Conservation (phyloP, 805 yeast species). For the Danielia reshetovae region DNA sequence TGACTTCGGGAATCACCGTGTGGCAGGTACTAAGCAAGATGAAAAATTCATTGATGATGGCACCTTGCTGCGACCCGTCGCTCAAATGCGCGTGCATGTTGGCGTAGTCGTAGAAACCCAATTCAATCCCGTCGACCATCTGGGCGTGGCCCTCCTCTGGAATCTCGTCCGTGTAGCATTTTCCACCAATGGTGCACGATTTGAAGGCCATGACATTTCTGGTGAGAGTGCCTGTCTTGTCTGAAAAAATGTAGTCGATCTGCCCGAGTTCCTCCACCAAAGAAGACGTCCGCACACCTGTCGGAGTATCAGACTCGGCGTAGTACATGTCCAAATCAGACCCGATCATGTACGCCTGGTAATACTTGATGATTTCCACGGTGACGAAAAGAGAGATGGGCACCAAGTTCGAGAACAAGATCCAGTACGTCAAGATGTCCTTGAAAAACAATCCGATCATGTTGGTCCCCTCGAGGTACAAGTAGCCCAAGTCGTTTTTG, state of each 20-base stretch:
- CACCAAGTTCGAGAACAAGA: slow-evolving; percentile 91
- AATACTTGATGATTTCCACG: slow-evolving; percentile 90
- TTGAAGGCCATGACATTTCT: slow-evolving; percentile 96
- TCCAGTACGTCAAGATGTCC: slow-evolving; percentile 92
- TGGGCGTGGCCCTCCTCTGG: slow-evolving; percentile 86
- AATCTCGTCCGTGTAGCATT: slow-evolving; percentile 78
- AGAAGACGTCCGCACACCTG: slow-evolving; percentile 92
- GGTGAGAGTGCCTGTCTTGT: slow-evolving; percentile 95
- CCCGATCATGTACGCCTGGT: slow-evolving; percentile 90
- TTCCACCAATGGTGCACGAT: slow-evolving; percentile 89
- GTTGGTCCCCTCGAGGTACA: slow-evolving; percentile 65
- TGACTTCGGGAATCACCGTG: slow-evolving; percentile 91
- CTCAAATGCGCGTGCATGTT: slow-evolving; percentile 51
- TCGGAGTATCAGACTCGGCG: slow-evolving; percentile 85
- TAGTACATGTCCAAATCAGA: slow-evolving; percentile 93
- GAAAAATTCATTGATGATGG: slow-evolving; percentile 67
- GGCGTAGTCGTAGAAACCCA: slow-evolving; percentile 72
- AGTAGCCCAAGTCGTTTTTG: slow-evolving; percentile 53
- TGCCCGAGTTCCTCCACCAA: slow-evolving; percentile 97
- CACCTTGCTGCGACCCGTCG: slow-evolving; percentile 41
- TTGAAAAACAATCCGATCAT: slow-evolving; percentile 71
- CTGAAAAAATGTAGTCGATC: slow-evolving; percentile 92
- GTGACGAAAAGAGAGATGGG: slow-evolving; percentile 96
- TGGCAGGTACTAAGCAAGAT: slow-evolving; percentile 89
- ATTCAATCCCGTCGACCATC: slow-evolving; percentile 70